phyloP scores from a whole-genome alignment of 345 rosid genomes.

The Orychophragmus violaceus region DNA sequence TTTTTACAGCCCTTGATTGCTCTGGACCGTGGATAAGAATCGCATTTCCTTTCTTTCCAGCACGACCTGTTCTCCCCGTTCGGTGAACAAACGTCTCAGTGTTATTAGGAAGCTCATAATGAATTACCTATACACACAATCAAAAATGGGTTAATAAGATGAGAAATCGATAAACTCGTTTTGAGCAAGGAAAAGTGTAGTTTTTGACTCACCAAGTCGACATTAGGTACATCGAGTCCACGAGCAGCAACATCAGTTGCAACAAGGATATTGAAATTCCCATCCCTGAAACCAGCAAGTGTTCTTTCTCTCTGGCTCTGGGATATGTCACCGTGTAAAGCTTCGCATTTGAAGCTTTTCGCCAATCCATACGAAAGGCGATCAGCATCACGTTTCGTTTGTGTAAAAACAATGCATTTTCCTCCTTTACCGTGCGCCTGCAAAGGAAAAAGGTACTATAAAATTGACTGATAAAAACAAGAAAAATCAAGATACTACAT shows the following conservation, averaged over 20 bases:
- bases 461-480: background rate
- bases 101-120: slow-evolving; percentile 84
- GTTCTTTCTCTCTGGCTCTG: slow-evolving; percentile 90
- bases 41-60: slow-evolving; percentile 95
- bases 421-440: slow-evolving; percentile 60
- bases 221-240: slow-evolving; percentile 97
- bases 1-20: slow-evolving; percentile 56
- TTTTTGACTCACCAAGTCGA: slow-evolving; percentile 69
- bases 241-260: slow-evolving; percentile 99
- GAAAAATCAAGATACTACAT: background rate
- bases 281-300: slow-evolving; percentile 80
- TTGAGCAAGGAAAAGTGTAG: background rate
- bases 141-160: background rate
- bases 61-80: slow-evolving; percentile 99
- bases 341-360: slow-evolving; percentile 63
- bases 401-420: slow-evolving; percentile 89
- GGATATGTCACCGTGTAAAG: slow-evolving; percentile 95
- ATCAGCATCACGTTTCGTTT: slow-evolving; percentile 95
- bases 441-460: background rate
- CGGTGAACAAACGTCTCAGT: slow-evolving; percentile 98
- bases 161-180: background rate
- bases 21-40: slow-evolving; percentile 67
- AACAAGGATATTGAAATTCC: slow-evolving; percentile 69
- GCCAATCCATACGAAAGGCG: slow-evolving; percentile 74
- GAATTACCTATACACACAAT: slow-evolving; percentile 51